Percentiles rank a stretch among this genome's conserved stretches.
Evolutionary conservation across 495 filamentous ascomycete species (phyloP).

Genomic region (Lasiosphaeria hispida): DNA sequence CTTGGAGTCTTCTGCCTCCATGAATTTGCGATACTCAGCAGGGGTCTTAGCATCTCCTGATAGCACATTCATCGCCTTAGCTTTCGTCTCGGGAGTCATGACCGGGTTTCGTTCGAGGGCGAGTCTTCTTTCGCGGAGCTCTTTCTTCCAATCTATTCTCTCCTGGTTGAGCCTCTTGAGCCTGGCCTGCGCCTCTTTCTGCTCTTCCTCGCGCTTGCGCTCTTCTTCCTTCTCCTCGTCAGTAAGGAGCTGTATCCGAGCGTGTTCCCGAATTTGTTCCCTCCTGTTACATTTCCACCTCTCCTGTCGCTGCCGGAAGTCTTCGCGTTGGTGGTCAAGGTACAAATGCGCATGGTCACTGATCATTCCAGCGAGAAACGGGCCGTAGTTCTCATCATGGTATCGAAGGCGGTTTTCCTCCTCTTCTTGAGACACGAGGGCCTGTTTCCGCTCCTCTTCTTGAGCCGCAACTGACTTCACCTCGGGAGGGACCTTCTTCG

Average conservation of each 20-base stretch:
- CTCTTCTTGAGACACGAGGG: background rate
- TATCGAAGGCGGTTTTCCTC: too few species aligned
- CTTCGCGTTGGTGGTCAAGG: too few species aligned
- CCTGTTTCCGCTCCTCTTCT: too few species aligned
- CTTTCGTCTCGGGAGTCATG: background rate
- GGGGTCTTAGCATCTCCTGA: constrained; percentile 1
- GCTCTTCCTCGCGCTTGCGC: background rate
- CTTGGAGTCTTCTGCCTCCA: constrained; percentile 3
- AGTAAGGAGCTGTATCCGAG: background rate
- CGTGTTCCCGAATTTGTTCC: background rate
- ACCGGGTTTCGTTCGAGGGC: background rate
- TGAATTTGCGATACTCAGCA: constrained; percentile 3
- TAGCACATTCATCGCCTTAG: background rate
- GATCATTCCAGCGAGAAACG: too few species aligned
- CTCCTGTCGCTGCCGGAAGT: too few species aligned
- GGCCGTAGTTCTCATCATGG: too few species aligned
- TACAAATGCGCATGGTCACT: too few species aligned
- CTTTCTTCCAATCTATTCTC: constrained; percentile 1
- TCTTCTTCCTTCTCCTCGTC: background rate
- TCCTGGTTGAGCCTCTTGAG: background rate
- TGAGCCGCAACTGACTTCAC: constrained; percentile 14
- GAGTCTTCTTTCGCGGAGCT: background rate
- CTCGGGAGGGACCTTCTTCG: constrained; percentile 19
- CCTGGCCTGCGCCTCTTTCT: background rate
- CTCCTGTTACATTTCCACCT: too few species aligned